Evolutionary conservation across 371 early-diverging fungal genomes (phyloP).

Genomic region (Actinomucor elegans): DNA sequence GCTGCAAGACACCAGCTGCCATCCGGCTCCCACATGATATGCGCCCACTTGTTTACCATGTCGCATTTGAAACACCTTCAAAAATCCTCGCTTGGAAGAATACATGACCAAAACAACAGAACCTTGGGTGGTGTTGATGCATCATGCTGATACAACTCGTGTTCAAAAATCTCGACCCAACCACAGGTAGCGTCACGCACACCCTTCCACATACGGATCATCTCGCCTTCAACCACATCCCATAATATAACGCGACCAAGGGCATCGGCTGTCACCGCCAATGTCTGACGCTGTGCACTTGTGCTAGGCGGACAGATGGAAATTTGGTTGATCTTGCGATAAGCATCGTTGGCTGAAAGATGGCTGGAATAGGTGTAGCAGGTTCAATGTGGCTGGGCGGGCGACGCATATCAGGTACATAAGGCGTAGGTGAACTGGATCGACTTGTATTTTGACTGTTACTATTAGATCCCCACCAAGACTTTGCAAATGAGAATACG

Average conservation of each 20-base stretch:
- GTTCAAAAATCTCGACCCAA: constrained; percentile 54
- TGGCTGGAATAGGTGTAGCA: constrained; percentile 51
- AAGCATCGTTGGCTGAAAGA: constrained; percentile 46
- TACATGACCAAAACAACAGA: constrained; percentile 66
- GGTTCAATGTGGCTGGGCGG: constrained; percentile 53
- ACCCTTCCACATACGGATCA: constrained; percentile 72
- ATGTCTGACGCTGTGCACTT: constrained; percentile 43
- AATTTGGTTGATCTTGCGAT: constrained; percentile 51
- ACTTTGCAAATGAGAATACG: constrained; percentile 62
- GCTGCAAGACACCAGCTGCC: constrained; percentile 49
- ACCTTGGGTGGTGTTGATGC: no score
- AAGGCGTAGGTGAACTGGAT: constrained; percentile 37
- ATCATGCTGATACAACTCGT: constrained; percentile 19
- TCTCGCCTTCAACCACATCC: constrained; percentile 56
- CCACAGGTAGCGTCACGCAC: constrained; percentile 65
- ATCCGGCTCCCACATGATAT: constrained; percentile 58
- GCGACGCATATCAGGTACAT: constrained; percentile 38
- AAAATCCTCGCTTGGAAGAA: constrained; percentile 55
- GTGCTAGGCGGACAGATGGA: constrained; percentile 47
- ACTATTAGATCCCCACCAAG: constrained; percentile 46
- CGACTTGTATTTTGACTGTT: neutral
- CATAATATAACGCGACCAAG: constrained; percentile 66
- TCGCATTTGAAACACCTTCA: constrained; percentile 61
- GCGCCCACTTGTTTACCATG: constrained; percentile 63
- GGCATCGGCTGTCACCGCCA: constrained; percentile 63